These are phyloP conservation scores for Plasmodium cynomolgi DNA, from an alignment of 169 alveolate species.

Conservation along the genomic window DNA sequence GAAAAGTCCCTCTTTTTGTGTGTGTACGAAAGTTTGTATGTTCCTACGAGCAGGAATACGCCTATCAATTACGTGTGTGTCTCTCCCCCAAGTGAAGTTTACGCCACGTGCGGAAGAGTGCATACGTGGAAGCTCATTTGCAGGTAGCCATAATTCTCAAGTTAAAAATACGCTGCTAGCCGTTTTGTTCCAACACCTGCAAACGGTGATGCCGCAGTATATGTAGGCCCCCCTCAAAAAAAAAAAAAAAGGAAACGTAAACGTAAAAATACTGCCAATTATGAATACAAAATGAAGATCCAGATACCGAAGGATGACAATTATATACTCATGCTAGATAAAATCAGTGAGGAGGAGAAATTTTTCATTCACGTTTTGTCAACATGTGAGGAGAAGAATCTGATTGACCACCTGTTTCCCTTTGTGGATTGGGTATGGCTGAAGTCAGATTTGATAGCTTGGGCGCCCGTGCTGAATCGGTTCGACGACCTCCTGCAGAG, in stretches of 20 bases:
- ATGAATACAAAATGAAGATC: constrained; percentile 81
- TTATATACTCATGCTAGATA: constrained; percentile 80
- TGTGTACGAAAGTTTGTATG: background rate
- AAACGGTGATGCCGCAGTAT: background rate
- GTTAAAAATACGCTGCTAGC: background rate
- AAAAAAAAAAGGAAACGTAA: background rate
- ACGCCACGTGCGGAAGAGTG: background rate
- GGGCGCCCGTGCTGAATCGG: constrained; percentile 87
- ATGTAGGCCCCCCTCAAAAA: background rate
- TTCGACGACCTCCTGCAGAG: constrained; percentile 82
- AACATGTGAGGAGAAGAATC: constrained; percentile 75
- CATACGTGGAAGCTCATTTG: background rate
- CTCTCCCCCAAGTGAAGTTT: background rate
- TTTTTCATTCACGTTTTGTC: constrained; percentile 79
- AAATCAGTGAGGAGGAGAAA: constrained; percentile 82
- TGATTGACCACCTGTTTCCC: constrained; percentile 78
- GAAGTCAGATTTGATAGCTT: constrained; percentile 82
- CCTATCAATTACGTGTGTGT: background rate
- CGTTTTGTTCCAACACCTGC: background rate
- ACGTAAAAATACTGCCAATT: background rate
- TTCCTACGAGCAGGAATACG: background rate
- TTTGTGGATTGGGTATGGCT: constrained; percentile 89
- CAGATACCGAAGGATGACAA: constrained; percentile 86
- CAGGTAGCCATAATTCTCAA: background rate
- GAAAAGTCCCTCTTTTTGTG: background rate